Evolutionary conservation across 345 rosid genomes (phyloP), one percentile per base, ranked within the genome.

Genomic region (Lepidium africanum): DNA sequence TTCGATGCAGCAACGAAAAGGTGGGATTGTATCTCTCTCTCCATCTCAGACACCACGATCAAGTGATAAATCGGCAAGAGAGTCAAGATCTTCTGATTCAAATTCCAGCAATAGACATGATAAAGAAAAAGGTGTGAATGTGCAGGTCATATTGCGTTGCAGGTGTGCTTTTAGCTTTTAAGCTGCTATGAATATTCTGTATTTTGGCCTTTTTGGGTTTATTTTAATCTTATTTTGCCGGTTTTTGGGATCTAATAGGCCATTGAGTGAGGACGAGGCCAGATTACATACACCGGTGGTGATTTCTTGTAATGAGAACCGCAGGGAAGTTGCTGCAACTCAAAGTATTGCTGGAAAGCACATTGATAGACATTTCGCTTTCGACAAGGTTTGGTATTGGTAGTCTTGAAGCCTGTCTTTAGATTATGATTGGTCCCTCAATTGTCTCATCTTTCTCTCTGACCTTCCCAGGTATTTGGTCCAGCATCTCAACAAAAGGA

Each of bases 101-200:
- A 86, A 74, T 80, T 80, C 87, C 3, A 81, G 71, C 40, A 74
- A 59, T 59, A 94, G 85, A 67, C 79, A 77, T 55, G 99, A 94
- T 61, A 91, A 76, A 75, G 99, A 95, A 9, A 95, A 95, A 78
- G 97, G 99, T 53, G 99, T 95, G 11, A 95, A 89, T 77, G 96
- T 95, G 25, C 99, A 95, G 77, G 99, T 95, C 67, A 84, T 91
- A 41, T 78, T 91, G 67, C 97, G 99, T 66, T 95, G 99, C 90
- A 89, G 99, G 99, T 94, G 27, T 32, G 79, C 9, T 43, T 59
- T 17, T 13, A 38, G 54, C 10, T 65, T 15, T 9, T 5, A 7
- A 5, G 16, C 6, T 27, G 11, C 6, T 74, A 13, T 51, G 16
- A 16, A 21, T 40, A 15, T 15, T 36, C 14, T 51, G 3, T 19